Evolutionary conservation across 371 early-diverging fungal species (phyloP), one percentile per base, ranked within the genome.

Genomic region (Rhizopus delemar): DNA sequence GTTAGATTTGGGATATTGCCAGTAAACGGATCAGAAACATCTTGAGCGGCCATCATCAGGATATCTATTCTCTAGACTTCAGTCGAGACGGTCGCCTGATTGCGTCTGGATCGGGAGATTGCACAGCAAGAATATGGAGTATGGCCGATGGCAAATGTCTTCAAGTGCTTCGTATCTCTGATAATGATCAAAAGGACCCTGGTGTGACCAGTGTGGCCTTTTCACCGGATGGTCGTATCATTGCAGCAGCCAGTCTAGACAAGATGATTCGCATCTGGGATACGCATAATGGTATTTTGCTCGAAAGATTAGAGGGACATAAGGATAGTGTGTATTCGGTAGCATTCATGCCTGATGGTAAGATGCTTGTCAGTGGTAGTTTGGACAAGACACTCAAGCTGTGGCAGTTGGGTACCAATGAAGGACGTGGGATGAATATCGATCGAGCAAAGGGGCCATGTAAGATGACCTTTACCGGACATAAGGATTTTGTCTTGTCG

Each of bases 1-100:
- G 41, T 31, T 66, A 83, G 84, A 83, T 90, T 53, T 90, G 90
- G 90, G 90, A 90, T 63, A 86, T 90, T 51, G 68, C 70, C 51
- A 84, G 73, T 59, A 81, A 82, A 63, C 71, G 80, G 28, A 89
- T 90, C 51, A 75, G 80, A 59, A 86, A 83, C 64, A 69, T 83
- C 9, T 77, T 90, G 54, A 68, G 68, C n/a, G 98, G 98, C 6
- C 98, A 98, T 72, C 91, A 90, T 43, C 93, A 93, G 72, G 97
- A 97, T 69, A 95, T 98, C 59, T 96, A 96, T 69, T 88, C 90
- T 22, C 73, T 98, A 57, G 98, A 96, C 60, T 97, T 94, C 70
- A 91, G 94, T 57, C 73, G 88, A 29, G 93, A 96, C 73, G 97
- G 98, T 32, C 79, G 86, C 58, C 82, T 84, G 49, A 84, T 98